Conservation (phyloP, 805 yeast species). For the Ogataea trehaloabstinens region DNA sequence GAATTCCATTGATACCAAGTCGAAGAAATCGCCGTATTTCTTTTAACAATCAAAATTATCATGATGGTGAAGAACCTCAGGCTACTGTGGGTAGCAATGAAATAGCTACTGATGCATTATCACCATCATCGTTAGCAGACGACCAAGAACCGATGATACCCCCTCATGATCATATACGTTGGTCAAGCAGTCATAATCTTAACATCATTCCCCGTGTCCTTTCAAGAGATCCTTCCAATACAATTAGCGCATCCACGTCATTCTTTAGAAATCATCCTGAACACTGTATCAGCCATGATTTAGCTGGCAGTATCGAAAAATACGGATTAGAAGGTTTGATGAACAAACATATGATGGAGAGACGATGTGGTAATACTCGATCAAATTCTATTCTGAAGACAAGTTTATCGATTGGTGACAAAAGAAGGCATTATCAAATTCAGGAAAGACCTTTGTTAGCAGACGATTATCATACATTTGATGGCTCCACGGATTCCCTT, state of each 20-base stretch:
- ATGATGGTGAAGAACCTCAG: no score
- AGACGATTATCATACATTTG: no score
- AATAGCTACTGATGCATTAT: not conserved
- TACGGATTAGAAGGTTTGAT: constrained; percentile 26
- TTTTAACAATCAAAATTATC: not conserved
- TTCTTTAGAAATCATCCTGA: constrained; percentile 28
- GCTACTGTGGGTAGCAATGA: no score
- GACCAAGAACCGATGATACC: not conserved
- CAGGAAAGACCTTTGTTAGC: not conserved
- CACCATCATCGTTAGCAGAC: constrained; percentile 1
- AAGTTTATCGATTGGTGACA: constrained; percentile 5
- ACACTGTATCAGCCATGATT: constrained; percentile 18
- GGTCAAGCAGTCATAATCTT: constrained; percentile 23
- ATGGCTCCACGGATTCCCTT: not conserved
- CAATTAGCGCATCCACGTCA: constrained; percentile 17
- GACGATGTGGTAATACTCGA: constrained; percentile 7
- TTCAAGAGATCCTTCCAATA: constrained; percentile 11
- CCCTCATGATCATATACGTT: constrained; percentile 23
- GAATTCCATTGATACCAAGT: constrained; percentile 14
- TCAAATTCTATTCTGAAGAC: not conserved
- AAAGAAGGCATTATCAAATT: constrained; percentile 19
- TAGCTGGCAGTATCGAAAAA: constrained; percentile 18
- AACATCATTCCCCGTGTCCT: constrained; percentile 26
- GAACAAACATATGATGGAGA: constrained; percentile 24
- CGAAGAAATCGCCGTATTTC: constrained; percentile 11